Percentiles rank a stretch among this genome's conserved stretches.
phyloP scores from a whole-genome alignment of 257 asterid species.

The Cynanchum wilfordii region DNA sequence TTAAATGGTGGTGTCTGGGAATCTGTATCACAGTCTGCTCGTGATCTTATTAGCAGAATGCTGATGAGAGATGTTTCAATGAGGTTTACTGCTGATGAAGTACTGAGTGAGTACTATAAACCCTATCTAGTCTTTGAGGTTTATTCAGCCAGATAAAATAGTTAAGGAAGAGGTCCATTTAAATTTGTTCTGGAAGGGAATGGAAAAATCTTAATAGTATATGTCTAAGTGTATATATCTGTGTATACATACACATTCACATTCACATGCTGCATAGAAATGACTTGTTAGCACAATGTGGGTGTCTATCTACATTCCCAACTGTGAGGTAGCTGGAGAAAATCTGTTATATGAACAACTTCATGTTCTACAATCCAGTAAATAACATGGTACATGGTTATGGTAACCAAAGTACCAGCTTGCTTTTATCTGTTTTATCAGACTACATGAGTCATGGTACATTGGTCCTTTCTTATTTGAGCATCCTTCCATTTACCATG shows the following conservation, averaged over 20 bases:
- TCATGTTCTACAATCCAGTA: background rate
- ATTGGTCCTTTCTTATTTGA: background rate
- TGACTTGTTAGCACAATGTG: background rate
- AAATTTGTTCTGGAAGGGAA: background rate
- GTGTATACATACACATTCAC: background rate
- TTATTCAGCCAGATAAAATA: background rate
- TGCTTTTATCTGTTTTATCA: background rate
- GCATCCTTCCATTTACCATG: background rate
- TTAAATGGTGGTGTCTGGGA: slow-evolving; percentile 63
- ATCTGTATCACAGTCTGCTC: slow-evolving; percentile 63
- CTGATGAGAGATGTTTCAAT: slow-evolving; percentile 48
- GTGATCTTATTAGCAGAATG: slow-evolving; percentile 70
- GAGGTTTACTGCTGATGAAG: slow-evolving; percentile 64
- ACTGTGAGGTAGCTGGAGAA: background rate
- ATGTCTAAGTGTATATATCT: background rate
- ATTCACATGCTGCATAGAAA: background rate
- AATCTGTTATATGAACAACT: background rate
- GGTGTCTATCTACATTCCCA: background rate
- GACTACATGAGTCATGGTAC: background rate
- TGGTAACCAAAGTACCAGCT: background rate
- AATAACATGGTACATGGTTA: background rate
- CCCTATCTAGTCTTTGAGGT: background rate
- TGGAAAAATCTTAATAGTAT: background rate
- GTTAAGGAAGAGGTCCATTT: background rate
- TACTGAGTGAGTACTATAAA: slow-evolving; percentile 55